These are phyloP conservation scores for Phytomonas francai DNA, from an alignment of 208 protist species.

Conservation along the genomic window DNA sequence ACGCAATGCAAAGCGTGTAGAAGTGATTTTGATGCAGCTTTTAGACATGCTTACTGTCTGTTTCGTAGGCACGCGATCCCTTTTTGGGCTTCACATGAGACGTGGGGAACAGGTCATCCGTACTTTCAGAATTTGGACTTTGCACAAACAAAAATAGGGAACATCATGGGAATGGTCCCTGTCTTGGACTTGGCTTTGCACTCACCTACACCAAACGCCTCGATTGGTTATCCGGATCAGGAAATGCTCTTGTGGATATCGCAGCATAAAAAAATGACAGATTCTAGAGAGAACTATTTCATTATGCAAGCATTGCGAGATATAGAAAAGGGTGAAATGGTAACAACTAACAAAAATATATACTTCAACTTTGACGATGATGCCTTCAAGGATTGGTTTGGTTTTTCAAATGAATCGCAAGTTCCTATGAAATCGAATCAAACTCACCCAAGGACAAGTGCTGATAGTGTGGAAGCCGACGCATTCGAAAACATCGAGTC, in stretches of 20 bases:
- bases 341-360: slow-evolving; percentile 81
- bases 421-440: slow-evolving; percentile 17
- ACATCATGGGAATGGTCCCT: slow-evolving; percentile 80
- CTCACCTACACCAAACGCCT: slow-evolving; percentile 70
- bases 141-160: slow-evolving; percentile 27
- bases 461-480: slow-evolving; percentile 9
- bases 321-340: slow-evolving; percentile 61
- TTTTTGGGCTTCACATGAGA: slow-evolving; percentile 59
- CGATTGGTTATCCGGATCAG: slow-evolving; percentile 72
- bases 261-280: slow-evolving; percentile 52
- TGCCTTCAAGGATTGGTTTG: slow-evolving; percentile 84
- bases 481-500: not conserved
- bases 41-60: slow-evolving; percentile 79
- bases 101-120: slow-evolving; percentile 58
- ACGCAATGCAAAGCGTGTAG: slow-evolving; percentile 39
- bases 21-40: slow-evolving; percentile 59
- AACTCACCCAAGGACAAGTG: not conserved
- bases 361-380: slow-evolving; percentile 86
- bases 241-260: slow-evolving; percentile 83
- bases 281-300: slow-evolving; percentile 42
- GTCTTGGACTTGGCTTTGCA: slow-evolving; percentile 82
- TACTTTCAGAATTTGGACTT: slow-evolving; percentile 62
- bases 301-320: slow-evolving; percentile 85
- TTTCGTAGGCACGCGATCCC: slow-evolving; percentile 80
- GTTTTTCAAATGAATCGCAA: slow-evolving; percentile 64